A percentile compares a stretch with the other conserved stretches of the same genome.
These are phyloP conservation scores for Penicillium fimorum DNA, from an alignment of 495 filamentous ascomycete genomes.

Conservation along the genomic window DNA sequence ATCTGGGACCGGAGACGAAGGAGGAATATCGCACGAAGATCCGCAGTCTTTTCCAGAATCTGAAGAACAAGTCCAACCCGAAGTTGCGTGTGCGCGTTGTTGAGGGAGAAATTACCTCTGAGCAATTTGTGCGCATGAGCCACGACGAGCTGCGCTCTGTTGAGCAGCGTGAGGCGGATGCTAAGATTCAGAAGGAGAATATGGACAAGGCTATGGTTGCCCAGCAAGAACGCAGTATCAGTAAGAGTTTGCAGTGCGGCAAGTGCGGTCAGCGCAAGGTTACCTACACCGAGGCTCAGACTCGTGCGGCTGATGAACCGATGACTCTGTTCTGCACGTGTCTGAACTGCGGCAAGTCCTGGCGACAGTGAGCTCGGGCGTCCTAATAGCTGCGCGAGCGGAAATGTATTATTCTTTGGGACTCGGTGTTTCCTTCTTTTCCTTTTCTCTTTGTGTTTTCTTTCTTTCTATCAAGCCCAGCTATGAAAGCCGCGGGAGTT, in stretches of 20 bases:
- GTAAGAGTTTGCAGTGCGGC: conserved; percentile 78
- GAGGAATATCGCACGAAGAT: conserved; percentile 78
- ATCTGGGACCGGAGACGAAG: conserved; percentile 63
- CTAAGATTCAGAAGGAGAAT: conserved; percentile 77
- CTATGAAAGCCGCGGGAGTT: conserved; percentile 19
- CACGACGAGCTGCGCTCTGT: conserved; percentile 76
- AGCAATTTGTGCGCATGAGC: conserved; percentile 70
- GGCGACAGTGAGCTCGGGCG: conserved; percentile 39
- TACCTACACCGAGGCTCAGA: conserved; percentile 93
- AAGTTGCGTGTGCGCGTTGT: conserved; percentile 73
- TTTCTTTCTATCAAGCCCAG: conserved; percentile 2
- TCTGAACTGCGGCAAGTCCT: conserved; percentile 51
- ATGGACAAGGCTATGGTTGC: conserved; percentile 73
- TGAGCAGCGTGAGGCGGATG: conserved; percentile 65
- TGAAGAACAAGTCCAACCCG: conserved; percentile 87
- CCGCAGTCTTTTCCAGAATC: conserved; percentile 85
- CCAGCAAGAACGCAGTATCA: conserved; percentile 74
- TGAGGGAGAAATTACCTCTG: conserved; percentile 64
- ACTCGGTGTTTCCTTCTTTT: conserved; percentile 15
- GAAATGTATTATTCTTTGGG: conserved; percentile 23
- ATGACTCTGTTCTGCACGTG: conserved; percentile 51
- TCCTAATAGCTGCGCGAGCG: conserved; percentile 1
- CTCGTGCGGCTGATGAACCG: conserved; percentile 80
- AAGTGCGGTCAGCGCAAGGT: conserved; percentile 92
- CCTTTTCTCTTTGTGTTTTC: conserved; percentile 8